Conservation (phyloP, 768 basidiomycete species). For the Mycena olivaceomarginata region DNA sequence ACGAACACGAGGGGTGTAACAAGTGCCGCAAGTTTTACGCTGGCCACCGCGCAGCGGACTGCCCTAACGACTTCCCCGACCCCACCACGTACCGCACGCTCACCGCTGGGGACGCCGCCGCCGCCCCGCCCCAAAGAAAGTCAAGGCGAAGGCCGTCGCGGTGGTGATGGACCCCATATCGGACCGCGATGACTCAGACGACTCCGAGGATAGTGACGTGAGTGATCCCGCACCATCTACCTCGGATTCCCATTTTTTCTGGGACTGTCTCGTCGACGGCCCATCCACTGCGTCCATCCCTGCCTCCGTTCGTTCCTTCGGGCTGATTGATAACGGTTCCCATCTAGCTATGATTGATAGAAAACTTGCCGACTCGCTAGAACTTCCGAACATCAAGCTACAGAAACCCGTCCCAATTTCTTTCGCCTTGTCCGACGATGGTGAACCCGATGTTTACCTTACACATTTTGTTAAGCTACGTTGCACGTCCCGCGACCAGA, state of each 20-base stretch:
- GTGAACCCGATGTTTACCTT: not conserved
- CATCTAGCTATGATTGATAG: constrained; percentile 25
- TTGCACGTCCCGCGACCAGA: too few relatives aligned
- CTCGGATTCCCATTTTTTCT: not conserved
- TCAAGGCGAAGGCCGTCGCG: not conserved
- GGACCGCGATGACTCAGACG: too few relatives aligned
- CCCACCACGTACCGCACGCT: not conserved
- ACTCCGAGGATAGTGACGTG: too few relatives aligned
- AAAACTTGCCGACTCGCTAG: not conserved
- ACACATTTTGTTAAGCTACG: not conserved
- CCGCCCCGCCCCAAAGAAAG: not conserved
- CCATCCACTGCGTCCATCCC: too few relatives aligned
- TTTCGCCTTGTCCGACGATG: not conserved
- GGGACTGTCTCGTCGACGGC: not conserved
- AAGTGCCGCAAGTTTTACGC: not conserved
- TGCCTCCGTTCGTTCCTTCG: not conserved
- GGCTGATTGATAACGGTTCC: constrained; percentile 20
- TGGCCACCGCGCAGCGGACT: not conserved
- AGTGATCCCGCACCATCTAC: too few relatives aligned
- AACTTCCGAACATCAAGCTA: not conserved
- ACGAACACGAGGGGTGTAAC: not conserved
- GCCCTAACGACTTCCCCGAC: not conserved
- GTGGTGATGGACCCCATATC: not conserved
- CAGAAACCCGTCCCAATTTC: constrained; percentile 12
- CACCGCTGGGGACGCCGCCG: not conserved